These are phyloP conservation scores for Sechiopsis laciniata DNA, from an alignment of 306 rosid species.

Conservation along the genomic window DNA sequence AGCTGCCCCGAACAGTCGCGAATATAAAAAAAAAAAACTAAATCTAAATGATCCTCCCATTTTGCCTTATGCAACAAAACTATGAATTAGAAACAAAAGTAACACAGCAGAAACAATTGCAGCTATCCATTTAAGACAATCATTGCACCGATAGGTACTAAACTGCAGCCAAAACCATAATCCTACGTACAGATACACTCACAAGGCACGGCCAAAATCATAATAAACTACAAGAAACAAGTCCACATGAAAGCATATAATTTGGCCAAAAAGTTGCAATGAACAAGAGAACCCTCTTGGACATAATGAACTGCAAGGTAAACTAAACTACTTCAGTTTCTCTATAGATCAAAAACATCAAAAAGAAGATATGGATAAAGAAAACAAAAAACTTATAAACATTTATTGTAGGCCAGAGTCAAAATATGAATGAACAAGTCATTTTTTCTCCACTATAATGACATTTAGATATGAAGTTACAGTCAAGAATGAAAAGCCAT, in stretches of 20 bases:
- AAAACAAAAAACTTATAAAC: background rate
- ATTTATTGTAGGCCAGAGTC: background rate
- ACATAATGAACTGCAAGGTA: conserved; percentile 11
- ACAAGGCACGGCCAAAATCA: background rate
- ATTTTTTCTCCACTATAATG: conserved; percentile 3
- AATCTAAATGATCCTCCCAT: background rate
- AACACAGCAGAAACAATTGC: background rate
- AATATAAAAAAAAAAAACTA: too few species aligned
- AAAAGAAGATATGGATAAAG: background rate
- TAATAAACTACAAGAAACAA: too few species aligned
- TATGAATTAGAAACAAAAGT: background rate
- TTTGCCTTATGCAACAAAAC: background rate
- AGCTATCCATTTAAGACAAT: background rate
- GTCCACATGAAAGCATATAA: background rate
- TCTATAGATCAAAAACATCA: conserved; percentile 2
- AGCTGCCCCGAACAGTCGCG: too few species aligned
- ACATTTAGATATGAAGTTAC: background rate
- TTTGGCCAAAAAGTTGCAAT: conserved; percentile 9
- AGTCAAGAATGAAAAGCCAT: conserved; percentile 16
- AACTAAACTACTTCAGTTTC: background rate
- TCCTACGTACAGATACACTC: background rate
- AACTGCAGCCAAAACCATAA: background rate
- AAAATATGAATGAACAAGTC: conserved; percentile 6
- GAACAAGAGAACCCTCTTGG: background rate
- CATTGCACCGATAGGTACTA: background rate